Evolutionary conservation across 371 early-diverging fungal species (phyloP), one percentile per base, ranked within the genome.

Genomic region (Basidiobolus meristosporus): DNA sequence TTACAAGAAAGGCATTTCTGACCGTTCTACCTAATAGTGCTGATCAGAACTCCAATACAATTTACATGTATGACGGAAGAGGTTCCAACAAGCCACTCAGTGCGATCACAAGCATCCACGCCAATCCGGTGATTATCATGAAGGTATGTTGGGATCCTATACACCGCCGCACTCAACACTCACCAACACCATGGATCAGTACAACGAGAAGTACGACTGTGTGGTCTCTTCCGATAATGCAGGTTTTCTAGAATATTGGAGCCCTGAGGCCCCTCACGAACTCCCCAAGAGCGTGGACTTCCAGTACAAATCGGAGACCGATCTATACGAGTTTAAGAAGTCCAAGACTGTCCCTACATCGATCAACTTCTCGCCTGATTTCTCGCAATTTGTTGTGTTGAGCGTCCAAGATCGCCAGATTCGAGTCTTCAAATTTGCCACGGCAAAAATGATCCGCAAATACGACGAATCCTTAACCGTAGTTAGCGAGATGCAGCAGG

Each of bases 191-290:
- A 30, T n/a, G 23, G 38, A 15, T 22, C 31, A 67, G 42, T 95
- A 78, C 52, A 86, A 84, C 46, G 62, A 74, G 0, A 46, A 45
- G 21, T 76, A 75, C 36, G 66, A 90, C 48, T 72, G 77, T 30
- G 74, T 89, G 2, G 62, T 96, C 6, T 81, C 85, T 16, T 75
- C 77, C 1, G 97, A 96, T 53, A 50, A 54, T 9, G 56, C 69
- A 6, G 97, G 97, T 19, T 85, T 81, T 71, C 45, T 91, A 0
- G 97, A 96, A 52, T 93, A 90, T 48, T 96, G 95, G 95, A 43
- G 54, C 7, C 77, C 89, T 0, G 70, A 77, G 37, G 70, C 62
- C 40, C 71, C 75, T 0, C 65, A 66, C 45, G 68, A 68, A 4
- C 54, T 73, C 34, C 84, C 71, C 1, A 63, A 63, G 19, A 57